Base-by-base conservation (phyloP, 352 stramenopile species). In the Globisporangium camurandrum region DNA sequence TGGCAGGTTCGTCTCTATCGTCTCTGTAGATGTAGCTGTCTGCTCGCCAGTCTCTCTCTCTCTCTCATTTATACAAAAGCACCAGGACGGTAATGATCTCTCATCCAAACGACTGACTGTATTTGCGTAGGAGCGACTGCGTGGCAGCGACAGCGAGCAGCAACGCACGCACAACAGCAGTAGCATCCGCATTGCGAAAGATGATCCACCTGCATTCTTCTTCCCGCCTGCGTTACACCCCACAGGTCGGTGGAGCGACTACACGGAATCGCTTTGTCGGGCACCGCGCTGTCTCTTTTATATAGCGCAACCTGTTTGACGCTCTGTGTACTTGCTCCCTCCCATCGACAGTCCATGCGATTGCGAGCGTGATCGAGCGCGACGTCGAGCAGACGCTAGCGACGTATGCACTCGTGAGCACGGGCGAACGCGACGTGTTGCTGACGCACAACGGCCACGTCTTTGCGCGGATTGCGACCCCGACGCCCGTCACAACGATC, bases 311-410 rank as follows among this genome's bases (percentile, higher is more conserved):
- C n/a, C n/a, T n/a, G n/a, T n/a, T n/a, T n/a, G n/a, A n/a, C n/a
- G n/a, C n/a, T n/a, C n/a, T n/a, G n/a, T n/a, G n/a, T n/a, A n/a
- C n/a, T n/a, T n/a, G n/a, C n/a, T n/a, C n/a, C n/a, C n/a, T n/a
- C n/a, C n/a, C n/a, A n/a, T n/a, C n/a, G n/a, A 36, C 50, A 45
- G 69, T 78, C 22, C 36, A 55, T n/a, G 67, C 56, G 16, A 67
- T 80, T 24, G 42, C 45, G 37, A 59, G 42, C 12, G 58, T 71
- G 26, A 64, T 57, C 31, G 42, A 80, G 40, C 50, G 70, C 37
- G 73, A 84, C 22, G 54, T 75, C 26, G 70, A 84, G 56, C 62
- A 65, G 17, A 81, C 71, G 46, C 61, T 71, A 28, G 78, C 73
- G 33, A 69, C 64, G 24, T 84, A 84, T 41, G 50, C 67, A 43